Percentiles rank a stretch among this genome's conserved stretches.
phyloP scores from a whole-genome alignment of 257 asterid genomes.

The Nicotiana benthamiana region DNA sequence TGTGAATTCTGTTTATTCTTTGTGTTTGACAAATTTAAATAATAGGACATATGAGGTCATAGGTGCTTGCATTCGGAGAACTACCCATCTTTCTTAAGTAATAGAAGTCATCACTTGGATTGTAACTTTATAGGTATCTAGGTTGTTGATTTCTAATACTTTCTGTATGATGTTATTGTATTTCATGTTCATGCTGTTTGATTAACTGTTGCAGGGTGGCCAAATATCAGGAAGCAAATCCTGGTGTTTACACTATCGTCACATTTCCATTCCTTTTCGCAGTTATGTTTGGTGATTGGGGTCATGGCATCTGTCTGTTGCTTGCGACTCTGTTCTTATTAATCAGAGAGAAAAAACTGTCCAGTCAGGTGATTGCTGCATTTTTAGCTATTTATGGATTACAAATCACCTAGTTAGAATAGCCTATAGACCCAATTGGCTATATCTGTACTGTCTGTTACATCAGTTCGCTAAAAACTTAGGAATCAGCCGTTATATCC shows the following conservation, averaged over 20 bases:
- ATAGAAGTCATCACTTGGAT: not conserved
- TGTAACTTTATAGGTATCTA: not conserved
- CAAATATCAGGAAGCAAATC: slow-evolving; percentile 98
- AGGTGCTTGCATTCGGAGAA: not conserved
- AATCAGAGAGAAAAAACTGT: slow-evolving; percentile 62
- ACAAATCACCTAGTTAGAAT: not conserved
- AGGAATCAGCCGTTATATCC: not conserved
- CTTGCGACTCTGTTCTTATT: slow-evolving; percentile 62
- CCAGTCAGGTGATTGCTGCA: slow-evolving; percentile 57
- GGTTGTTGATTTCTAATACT: not conserved
- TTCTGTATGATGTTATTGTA: not conserved
- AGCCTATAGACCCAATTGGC: not conserved
- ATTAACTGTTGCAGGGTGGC: slow-evolving; percentile 70
- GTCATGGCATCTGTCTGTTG: slow-evolving; percentile 97
- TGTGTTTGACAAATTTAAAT: not conserved
- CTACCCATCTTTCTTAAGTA: not conserved
- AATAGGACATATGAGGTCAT: not conserved
- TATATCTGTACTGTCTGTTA: not conserved
- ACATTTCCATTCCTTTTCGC: slow-evolving; percentile 99
- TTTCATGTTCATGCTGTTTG: slow-evolving; percentile 14
- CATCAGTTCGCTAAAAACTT: not conserved
- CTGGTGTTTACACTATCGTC: slow-evolving; percentile 93
- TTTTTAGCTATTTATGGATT: not conserved
- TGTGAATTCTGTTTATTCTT: not conserved
- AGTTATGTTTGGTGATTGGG: slow-evolving; percentile 99